Evolutionary conservation across 2,329 filamentous ascomycete genomes (phyloP), one percentile per base, ranked within the genome.

Genomic region (Xylariaceae sp.): DNA sequence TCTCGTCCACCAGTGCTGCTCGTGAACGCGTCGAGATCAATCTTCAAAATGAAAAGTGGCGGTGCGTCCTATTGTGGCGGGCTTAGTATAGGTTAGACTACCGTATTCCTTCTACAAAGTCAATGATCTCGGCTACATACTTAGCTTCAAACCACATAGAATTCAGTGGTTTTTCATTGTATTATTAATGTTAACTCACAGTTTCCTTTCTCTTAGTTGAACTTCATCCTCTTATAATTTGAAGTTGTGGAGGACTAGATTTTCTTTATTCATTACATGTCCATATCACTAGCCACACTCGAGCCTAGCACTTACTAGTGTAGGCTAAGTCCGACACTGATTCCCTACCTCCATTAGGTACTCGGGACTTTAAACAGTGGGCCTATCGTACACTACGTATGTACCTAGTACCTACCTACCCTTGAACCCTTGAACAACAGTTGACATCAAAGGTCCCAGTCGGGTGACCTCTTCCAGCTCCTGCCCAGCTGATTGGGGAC

Each of bases 401-500:
- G 29, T n/a, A 33, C 29, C n/a, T 33, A 11, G 33, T 7, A 36
- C 41, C 24, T 45, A 16, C 39, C 7, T 43, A 43, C 19, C 8
- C 8, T 39, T 6, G 36, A 17, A 6, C 36, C 36, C 14, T 6
- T 39, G 14, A 6, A 6, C 36, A 6, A 39, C 8, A 39, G 6
- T 31, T 31, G 7, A 6, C 31, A 33, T 46, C 28, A 46, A 41
- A 19, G 19, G 6, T 31, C 28, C 33, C 39, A 43, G 26, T 46
- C 21, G 11, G 54, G 41, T 26, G 57, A 56, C 53, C 41, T 62
- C 31, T 28, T 46, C 40, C 40, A 62, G 50, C 56, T 52, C 41
- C 58, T 41, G 31, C 43, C 33, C 40, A 60, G 50, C 53, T 52
- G 49, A 34, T 39, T 26, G 26, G 40, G 37, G 47, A 45, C 40